These are phyloP conservation scores for Chytriomyces sp. DNA, from an alignment of 192 early-diverging fungal species.

Conservation along the genomic window DNA sequence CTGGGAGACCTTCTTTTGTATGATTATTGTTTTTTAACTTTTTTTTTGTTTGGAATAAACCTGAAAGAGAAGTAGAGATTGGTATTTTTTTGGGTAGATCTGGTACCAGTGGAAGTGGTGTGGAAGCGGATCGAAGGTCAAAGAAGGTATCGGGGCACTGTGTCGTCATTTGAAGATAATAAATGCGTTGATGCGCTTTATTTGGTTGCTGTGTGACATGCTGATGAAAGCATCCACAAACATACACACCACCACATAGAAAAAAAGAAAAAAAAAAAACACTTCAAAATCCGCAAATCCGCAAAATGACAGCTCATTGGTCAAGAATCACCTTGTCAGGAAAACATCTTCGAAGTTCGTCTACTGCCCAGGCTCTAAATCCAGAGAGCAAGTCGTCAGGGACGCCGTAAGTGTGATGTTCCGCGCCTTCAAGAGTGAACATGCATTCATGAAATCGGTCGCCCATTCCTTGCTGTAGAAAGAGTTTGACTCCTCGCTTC, in stretches of 20 bases:
- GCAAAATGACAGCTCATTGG: not conserved
- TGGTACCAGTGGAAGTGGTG: no score
- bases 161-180: no score
- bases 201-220: no score
- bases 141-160: no score
- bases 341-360: conserved; percentile 15
- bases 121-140: no score
- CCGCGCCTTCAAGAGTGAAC: conserved; percentile 6
- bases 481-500: conserved; percentile 25
- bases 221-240: no score
- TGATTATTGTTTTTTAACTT: no score
- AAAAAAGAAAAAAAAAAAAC: not conserved
- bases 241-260: not conserved
- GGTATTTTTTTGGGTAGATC: no score
- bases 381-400: not conserved
- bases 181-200: no score
- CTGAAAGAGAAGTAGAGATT: no score
- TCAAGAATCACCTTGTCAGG: conserved; percentile 3
- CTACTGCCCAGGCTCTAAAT: conserved; percentile 8
- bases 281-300: not conserved
- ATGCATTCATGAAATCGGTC: conserved; percentile 17
- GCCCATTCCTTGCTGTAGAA: conserved; percentile 23
- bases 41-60: no score
- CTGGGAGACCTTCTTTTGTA: no score
- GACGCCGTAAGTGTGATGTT: conserved; percentile 26